Percentiles rank a stretch among this genome's conserved stretches.
phyloP scores from a whole-genome alignment of 1,284 basidiomycete species.

The Malassezia yamatoensis region DNA sequence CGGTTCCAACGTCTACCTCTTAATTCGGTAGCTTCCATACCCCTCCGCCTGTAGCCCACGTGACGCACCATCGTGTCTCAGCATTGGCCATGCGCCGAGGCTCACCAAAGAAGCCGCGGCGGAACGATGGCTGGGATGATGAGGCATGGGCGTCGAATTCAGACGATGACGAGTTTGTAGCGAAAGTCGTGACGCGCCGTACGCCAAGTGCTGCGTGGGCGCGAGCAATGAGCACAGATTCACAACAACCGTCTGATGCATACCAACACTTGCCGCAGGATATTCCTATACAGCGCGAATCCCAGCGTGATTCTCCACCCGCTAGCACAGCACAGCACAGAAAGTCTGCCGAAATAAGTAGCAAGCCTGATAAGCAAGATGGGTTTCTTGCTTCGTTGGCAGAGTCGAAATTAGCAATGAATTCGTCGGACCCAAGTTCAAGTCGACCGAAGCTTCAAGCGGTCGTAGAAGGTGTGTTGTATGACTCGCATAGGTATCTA shows the following conservation, averaged over 20 bases:
- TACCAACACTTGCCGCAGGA: constrained; percentile 21
- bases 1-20: constrained; percentile 80
- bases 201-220: constrained; percentile 3
- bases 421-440: not conserved
- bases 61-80: not conserved
- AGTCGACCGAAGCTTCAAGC: constrained; percentile 1
- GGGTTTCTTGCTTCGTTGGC: constrained; percentile 4
- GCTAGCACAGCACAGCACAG: too few species aligned
- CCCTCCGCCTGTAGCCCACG: not conserved
- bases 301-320: too few species aligned
- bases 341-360: too few species aligned
- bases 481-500: not conserved
- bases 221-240: not conserved
- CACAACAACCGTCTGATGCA: constrained; percentile 12
- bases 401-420: constrained; percentile 5
- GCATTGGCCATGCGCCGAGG: constrained; percentile 6
- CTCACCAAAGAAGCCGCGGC: constrained; percentile 1
- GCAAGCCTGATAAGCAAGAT: not conserved
- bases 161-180: constrained; percentile 46
- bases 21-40: constrained; percentile 56
- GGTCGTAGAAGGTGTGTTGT: constrained; percentile 1
- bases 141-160: constrained; percentile 44
- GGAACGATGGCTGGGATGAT: constrained; percentile 31
- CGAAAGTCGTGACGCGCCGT: constrained; percentile 20
- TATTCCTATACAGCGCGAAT: not conserved